A percentile compares a stretch with the other conserved stretches of the same genome.
Conservation (phyloP, 164 flowering plant species). For the Magnolia kwangsiensis region DNA sequence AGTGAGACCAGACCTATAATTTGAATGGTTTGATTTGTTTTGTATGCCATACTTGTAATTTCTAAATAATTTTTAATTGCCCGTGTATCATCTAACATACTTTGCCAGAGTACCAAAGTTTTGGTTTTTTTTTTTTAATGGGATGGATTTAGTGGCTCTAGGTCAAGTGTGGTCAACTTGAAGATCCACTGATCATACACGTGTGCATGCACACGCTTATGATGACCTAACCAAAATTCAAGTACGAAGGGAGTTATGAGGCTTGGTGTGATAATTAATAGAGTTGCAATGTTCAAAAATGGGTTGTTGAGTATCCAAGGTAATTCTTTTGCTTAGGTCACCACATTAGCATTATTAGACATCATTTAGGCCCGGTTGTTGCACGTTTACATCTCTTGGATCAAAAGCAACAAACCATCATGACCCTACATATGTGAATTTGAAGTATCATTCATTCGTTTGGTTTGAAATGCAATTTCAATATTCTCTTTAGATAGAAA, state of each 20-base stretch:
- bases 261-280: neutral
- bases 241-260: neutral
- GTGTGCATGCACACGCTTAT: slow-evolving; percentile 4
- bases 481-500: too few relatives aligned
- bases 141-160: slow-evolving; percentile 6
- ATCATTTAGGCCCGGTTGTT: slow-evolving; percentile 9
- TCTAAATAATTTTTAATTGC: too few relatives aligned
- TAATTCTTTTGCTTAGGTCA: slow-evolving; percentile 1
- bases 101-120: too few relatives aligned
- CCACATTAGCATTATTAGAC: slow-evolving; percentile 10
- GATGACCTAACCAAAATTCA: neutral
- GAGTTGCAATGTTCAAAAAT: neutral
- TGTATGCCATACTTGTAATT: too few relatives aligned
- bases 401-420: neutral
- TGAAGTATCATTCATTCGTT: neutral
- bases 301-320: neutral
- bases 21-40: neutral
- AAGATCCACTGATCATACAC: neutral
- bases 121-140: neutral
- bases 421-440: neutral
- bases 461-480: neutral
- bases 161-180: neutral
- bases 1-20: neutral
- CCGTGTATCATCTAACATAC: too few relatives aligned
- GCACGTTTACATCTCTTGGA: slow-evolving; percentile 11